These are phyloP conservation scores for Perkinsus chesapeaki DNA, from an alignment of 169 alveolate species.

Conservation along the genomic window DNA sequence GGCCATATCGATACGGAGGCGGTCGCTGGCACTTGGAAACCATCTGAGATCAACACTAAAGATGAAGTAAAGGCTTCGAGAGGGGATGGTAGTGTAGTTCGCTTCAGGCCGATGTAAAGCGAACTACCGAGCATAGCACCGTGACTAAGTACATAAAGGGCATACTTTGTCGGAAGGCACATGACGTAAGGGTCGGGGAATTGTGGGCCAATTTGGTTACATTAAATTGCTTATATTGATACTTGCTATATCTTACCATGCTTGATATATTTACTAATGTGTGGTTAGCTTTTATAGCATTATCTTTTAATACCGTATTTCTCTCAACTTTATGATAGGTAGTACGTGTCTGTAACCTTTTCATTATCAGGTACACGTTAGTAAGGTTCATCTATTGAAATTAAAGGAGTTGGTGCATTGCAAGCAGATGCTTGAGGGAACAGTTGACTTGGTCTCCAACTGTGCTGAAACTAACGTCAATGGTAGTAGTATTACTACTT, in stretches of 20 bases:
- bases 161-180: neutral
- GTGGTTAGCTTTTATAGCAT: too few relatives aligned
- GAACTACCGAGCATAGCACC: neutral
- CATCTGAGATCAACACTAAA: neutral
- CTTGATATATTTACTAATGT: too few relatives aligned
- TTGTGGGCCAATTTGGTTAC: neutral
- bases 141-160: neutral
- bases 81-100: neutral
- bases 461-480: neutral
- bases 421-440: neutral
- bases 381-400: neutral
- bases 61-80: neutral
- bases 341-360: too few relatives aligned
- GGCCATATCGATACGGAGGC: neutral
- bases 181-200: neutral
- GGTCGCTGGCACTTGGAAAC: neutral
- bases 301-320: too few relatives aligned
- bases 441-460: neutral
- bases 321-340: too few relatives aligned
- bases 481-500: neutral
- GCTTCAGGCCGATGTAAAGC: neutral
- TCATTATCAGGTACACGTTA: neutral
- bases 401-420: neutral
- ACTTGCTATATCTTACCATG: too few relatives aligned
- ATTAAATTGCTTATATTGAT: too few relatives aligned